Evolutionary conservation across 192 early-diverging fungal genomes (phyloP).

Genomic region (Podila horticola): DNA sequence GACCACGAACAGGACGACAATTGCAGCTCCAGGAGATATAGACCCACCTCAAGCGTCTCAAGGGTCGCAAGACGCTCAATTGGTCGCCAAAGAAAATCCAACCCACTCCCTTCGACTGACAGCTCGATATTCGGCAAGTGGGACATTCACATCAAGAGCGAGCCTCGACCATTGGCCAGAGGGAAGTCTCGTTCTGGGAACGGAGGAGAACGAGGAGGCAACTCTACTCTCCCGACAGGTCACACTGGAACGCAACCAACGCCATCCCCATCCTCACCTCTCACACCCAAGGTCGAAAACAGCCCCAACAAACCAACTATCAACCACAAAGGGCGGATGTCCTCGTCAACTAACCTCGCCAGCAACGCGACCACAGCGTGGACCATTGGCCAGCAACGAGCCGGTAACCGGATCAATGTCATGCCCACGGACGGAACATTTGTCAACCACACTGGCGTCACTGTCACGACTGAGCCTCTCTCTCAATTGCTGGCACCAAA

Average conservation of each 20-base stretch:
- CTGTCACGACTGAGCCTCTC: neutral
- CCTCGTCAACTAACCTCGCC: neutral
- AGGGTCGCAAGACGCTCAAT: neutral
- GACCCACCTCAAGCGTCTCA: neutral
- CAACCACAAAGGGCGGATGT: slow-evolving; percentile 1
- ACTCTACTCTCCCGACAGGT: neutral
- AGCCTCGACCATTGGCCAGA: slow-evolving; percentile 12
- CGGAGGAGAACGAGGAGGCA: neutral
- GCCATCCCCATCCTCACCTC: neutral
- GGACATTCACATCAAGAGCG: slow-evolving; percentile 33
- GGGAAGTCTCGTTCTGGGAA: slow-evolving; percentile 6
- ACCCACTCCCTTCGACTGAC: slow-evolving; percentile 2
- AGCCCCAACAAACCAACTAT: neutral
- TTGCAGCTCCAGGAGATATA: neutral
- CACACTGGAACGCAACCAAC: neutral
- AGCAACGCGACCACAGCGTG: slow-evolving; percentile 13
- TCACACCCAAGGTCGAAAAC: neutral
- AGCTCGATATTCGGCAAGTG: slow-evolving; percentile 32
- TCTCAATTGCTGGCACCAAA: no score
- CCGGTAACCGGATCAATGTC: neutral
- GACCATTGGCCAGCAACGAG: slow-evolving; percentile 21
- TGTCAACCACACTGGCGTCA: neutral
- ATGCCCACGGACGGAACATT: neutral
- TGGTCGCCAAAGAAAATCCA: neutral
- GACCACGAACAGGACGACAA: neutral